Evolutionary conservation across 2,329 filamentous ascomycete species (phyloP).

Genomic region (Aureobasidium sp.): DNA sequence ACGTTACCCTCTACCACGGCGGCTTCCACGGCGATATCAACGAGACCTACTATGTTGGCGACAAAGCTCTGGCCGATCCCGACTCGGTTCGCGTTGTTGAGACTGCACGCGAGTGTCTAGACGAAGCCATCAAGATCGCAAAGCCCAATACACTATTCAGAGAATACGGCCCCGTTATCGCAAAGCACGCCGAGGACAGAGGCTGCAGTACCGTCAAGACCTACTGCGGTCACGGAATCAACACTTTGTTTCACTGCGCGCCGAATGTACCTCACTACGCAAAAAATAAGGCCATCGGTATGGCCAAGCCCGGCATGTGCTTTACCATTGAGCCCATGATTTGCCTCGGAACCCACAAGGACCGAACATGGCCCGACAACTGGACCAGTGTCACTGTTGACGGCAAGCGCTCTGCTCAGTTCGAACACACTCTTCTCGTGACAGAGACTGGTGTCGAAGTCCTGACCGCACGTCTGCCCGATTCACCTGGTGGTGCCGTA

Average conservation of each 20-base stretch:
- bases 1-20: conserved; percentile 87
- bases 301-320: conserved; percentile 93
- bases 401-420: conserved; percentile 84
- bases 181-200: conserved; percentile 81
- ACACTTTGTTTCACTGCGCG: conserved; percentile 84
- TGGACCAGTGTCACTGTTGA: conserved; percentile 95
- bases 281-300: conserved; percentile 95
- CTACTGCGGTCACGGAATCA: conserved; percentile 94
- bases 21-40: conserved; percentile 96
- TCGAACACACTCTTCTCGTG: conserved; percentile 79
- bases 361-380: conserved; percentile 97
- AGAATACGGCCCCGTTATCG: conserved; percentile 89
- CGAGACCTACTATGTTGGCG: conserved; percentile 97
- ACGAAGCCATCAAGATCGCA: conserved; percentile 83
- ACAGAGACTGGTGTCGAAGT: conserved; percentile 77
- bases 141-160: conserved; percentile 90
- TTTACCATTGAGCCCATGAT: conserved; percentile 99
- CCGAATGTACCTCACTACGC: conserved; percentile 96
- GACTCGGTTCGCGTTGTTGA: conserved; percentile 88
- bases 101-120: conserved; percentile 76
- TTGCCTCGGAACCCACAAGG: conserved; percentile 78
- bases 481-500: conserved; percentile 68
- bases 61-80: conserved; percentile 72
- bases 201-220: conserved; percentile 88
- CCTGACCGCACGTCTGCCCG: conserved; percentile 61